Conservation (phyloP, 805 yeast species). For the Nematodospora valgi region DNA sequence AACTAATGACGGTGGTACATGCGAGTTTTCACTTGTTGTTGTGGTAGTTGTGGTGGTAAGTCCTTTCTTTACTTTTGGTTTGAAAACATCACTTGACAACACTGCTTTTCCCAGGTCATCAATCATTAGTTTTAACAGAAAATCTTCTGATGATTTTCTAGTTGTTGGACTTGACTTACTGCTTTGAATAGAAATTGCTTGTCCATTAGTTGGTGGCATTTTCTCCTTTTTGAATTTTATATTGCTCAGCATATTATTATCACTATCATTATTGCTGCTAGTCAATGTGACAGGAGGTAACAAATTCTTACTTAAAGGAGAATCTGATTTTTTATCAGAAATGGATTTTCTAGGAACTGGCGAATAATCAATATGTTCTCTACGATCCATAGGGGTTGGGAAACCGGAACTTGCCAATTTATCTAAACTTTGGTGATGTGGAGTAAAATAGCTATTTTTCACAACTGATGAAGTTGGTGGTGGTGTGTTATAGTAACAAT, state of each 20-base stretch:
- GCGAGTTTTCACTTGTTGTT: background rate
- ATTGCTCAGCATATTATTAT: no score
- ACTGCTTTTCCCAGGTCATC: slow-evolving; percentile 42
- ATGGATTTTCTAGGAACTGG: background rate
- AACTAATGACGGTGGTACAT: slow-evolving; percentile 16
- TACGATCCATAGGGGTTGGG: background rate
- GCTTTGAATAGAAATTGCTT: background rate
- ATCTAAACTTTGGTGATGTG: slow-evolving; percentile 8
- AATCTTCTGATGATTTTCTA: slow-evolving; percentile 14
- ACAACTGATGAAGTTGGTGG: slow-evolving; percentile 10
- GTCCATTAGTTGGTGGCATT: background rate
- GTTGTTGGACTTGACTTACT: background rate
- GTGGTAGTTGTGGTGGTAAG: background rate
- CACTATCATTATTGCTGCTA: background rate
- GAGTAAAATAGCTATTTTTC: slow-evolving; percentile 9
- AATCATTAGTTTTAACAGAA: slow-evolving; percentile 33
- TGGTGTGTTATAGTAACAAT: slow-evolving; percentile 15
- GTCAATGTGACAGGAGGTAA: slow-evolving; percentile 10
- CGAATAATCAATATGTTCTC: background rate
- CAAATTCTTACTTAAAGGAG: slow-evolving; percentile 5
- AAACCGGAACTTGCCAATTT: background rate
- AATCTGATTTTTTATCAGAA: background rate
- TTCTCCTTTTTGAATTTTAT: background rate
- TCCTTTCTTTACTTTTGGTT: slow-evolving; percentile 1
- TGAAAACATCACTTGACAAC: slow-evolving; percentile 23